Evolutionary conservation across 2,329 filamentous ascomycete genomes (phyloP).

Genomic region (Aspergillus quadrilineatus): DNA sequence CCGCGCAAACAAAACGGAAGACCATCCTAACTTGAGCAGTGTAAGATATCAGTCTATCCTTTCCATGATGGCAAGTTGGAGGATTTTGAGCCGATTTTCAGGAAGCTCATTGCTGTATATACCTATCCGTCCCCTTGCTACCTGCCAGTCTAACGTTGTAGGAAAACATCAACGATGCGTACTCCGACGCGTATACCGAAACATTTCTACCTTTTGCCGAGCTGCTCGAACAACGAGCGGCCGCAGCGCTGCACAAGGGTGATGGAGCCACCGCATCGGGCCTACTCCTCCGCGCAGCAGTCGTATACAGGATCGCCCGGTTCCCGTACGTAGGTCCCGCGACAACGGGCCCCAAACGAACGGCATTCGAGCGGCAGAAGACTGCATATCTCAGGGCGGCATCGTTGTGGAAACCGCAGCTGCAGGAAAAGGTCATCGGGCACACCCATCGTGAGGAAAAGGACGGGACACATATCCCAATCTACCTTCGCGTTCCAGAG

Average conservation of each 20-base stretch:
- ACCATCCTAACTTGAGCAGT: constrained; percentile 34
- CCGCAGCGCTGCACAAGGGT: constrained; percentile 50
- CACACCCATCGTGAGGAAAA: constrained; percentile 51
- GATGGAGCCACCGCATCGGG: constrained; percentile 57
- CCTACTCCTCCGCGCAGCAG: constrained; percentile 68
- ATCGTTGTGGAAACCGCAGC: constrained; percentile 55
- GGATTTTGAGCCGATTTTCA: constrained; percentile 70
- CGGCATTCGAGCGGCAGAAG: constrained; percentile 67
- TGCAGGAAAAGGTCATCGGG: constrained; percentile 62
- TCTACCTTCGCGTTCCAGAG: constrained; percentile 63
- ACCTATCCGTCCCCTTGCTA: background rate
- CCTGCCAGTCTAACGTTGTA: background rate
- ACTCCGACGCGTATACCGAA: constrained; percentile 63
- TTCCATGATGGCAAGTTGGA: constrained; percentile 70
- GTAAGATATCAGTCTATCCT: constrained; percentile 64
- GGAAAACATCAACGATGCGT: constrained; percentile 64
- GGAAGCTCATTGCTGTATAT: constrained; percentile 58
- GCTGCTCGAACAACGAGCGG: constrained; percentile 54
- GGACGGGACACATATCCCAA: constrained; percentile 60
- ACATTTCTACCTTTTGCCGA: constrained; percentile 62
- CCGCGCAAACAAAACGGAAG: background rate
- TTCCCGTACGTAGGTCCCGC: constrained; percentile 56
- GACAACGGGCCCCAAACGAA: constrained; percentile 50
- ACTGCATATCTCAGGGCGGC: constrained; percentile 60
- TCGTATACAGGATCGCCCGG: constrained; percentile 70